phyloP scores from a whole-genome alignment of 768 basidiomycete genomes.

The Lyophyllum atratum region DNA sequence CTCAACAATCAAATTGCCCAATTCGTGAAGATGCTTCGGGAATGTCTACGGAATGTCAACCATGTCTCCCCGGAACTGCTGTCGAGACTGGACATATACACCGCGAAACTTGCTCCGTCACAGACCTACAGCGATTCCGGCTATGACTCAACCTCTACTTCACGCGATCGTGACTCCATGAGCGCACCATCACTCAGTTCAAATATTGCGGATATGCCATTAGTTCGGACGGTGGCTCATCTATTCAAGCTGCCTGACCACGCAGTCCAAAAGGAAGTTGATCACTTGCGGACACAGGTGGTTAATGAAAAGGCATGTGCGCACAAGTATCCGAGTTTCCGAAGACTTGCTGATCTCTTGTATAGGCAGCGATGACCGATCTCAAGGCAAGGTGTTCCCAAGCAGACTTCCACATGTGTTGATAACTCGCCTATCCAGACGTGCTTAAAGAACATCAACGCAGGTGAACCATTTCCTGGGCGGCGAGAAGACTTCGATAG shows the following conservation, averaged over 20 bases:
- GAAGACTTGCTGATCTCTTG: not conserved
- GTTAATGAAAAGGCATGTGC: conserved; percentile 73
- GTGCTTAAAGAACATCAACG: conserved; percentile 89
- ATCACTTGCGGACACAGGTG: conserved; percentile 53
- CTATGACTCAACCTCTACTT: conserved; percentile 63
- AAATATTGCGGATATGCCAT: conserved; percentile 73
- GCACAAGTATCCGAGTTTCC: not conserved
- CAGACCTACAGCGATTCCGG: conserved; percentile 62
- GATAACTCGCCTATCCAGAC: conserved; percentile 48
- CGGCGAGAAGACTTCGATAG: conserved; percentile 84
- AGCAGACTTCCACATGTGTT: not conserved
- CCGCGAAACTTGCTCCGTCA: conserved; percentile 73
- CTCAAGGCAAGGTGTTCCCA: conserved; percentile 61
- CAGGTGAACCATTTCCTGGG: conserved; percentile 81
- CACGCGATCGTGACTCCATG: conserved; percentile 57
- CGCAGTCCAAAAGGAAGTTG: conserved; percentile 74
- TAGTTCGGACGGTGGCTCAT: conserved; percentile 67
- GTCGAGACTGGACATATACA: conserved; percentile 81
- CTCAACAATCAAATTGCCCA: conserved; percentile 89
- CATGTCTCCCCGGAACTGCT: conserved; percentile 85
- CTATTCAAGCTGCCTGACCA: conserved; percentile 76
- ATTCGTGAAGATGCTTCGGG: conserved; percentile 85
- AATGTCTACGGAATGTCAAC: conserved; percentile 70
- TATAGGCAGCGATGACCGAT: conserved; percentile 80
- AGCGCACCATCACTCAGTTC: conserved; percentile 36